Evolutionary conservation across 2,329 filamentous ascomycete species (phyloP).

Genomic region (Fusarium stilboides): DNA sequence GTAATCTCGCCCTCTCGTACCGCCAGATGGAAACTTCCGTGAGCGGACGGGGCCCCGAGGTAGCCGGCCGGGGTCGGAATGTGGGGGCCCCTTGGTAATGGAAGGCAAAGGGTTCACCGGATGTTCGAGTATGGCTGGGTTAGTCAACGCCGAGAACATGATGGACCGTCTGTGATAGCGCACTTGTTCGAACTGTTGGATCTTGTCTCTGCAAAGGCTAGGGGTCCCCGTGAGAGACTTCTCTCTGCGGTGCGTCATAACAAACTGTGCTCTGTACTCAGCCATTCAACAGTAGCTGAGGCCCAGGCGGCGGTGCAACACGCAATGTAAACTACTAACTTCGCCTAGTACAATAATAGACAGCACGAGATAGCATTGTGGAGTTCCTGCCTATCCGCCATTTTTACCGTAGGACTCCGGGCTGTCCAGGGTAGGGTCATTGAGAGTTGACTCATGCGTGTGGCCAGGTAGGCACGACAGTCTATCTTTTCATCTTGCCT

Average conservation of each 20-base stretch:
- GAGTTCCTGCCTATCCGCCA: neutral
- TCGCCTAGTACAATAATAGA: constrained; percentile 19
- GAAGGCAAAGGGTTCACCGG: constrained; percentile 12
- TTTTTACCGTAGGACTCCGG: neutral
- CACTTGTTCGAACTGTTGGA: neutral
- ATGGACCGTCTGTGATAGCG: constrained; percentile 6
- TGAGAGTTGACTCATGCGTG: neutral
- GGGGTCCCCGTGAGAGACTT: constrained; percentile 17
- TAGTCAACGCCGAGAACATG: neutral
- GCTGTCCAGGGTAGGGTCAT: constrained; percentile 14
- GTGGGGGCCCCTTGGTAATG: constrained; percentile 7
- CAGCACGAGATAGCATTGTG: neutral
- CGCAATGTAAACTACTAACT: constrained; percentile 9
- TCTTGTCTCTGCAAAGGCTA: constrained; percentile 4
- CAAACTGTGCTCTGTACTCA: constrained; percentile 8
- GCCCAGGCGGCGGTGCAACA: constrained; percentile 34
- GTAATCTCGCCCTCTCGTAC: constrained; percentile 6
- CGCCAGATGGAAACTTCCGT: constrained; percentile 11
- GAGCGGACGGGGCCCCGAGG: constrained; percentile 23
- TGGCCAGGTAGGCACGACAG: neutral
- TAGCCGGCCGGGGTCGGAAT: constrained; percentile 31
- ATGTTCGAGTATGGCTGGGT: constrained; percentile 7
- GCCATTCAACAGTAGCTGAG: constrained; percentile 25
- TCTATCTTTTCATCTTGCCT: neutral
- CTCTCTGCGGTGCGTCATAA: constrained; percentile 20